Conservation (phyloP, 2,329 filamentous ascomycete genomes). For the Ophiostoma novo-ulmi region DNA sequence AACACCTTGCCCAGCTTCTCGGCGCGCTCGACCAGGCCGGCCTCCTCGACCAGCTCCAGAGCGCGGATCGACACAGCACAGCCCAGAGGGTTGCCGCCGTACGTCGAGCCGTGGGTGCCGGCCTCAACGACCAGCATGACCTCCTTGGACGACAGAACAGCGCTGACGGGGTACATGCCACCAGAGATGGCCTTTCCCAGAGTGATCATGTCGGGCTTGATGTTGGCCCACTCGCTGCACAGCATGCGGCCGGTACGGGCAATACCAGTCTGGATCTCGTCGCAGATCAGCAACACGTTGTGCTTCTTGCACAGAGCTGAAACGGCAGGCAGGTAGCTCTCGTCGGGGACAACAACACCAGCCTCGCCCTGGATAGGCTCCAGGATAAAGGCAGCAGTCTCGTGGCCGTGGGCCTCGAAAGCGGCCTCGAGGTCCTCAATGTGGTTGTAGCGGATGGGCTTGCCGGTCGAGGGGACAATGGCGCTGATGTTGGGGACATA, state of each 20-base stretch:
- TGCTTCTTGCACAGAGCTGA: slow-evolving; percentile 86
- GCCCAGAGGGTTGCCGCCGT: slow-evolving; percentile 92
- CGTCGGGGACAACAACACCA: slow-evolving; percentile 89
- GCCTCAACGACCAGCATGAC: slow-evolving; percentile 95
- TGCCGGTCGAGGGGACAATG: slow-evolving; percentile 66
- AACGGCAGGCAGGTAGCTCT: slow-evolving; percentile 76
- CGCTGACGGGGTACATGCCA: slow-evolving; percentile 98
- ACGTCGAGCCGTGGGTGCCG: slow-evolving; percentile 96
- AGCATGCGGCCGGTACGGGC: slow-evolving; percentile 91
- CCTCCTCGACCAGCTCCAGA: slow-evolving; percentile 87
- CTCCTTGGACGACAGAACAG: slow-evolving; percentile 79
- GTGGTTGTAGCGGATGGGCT: slow-evolving; percentile 80
- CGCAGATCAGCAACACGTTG: slow-evolving; percentile 92
- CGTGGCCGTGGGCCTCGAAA: slow-evolving; percentile 72
- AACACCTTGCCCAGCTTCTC: slow-evolving; percentile 77
- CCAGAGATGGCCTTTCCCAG: slow-evolving; percentile 97
- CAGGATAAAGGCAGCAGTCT: slow-evolving; percentile 87
- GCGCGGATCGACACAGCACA: slow-evolving; percentile 94
- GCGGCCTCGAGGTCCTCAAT: slow-evolving; percentile 72
- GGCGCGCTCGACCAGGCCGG: slow-evolving; percentile 77
- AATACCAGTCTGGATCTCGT: slow-evolving; percentile 98
- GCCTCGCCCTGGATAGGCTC: slow-evolving; percentile 98
- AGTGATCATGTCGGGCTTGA: slow-evolving; percentile 92
- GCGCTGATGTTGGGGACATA: slow-evolving; percentile 88
- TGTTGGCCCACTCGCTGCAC: slow-evolving; percentile 87